Conservation (phyloP, 2,329 filamentous ascomycete species). For the Microsporum audouinii region DNA sequence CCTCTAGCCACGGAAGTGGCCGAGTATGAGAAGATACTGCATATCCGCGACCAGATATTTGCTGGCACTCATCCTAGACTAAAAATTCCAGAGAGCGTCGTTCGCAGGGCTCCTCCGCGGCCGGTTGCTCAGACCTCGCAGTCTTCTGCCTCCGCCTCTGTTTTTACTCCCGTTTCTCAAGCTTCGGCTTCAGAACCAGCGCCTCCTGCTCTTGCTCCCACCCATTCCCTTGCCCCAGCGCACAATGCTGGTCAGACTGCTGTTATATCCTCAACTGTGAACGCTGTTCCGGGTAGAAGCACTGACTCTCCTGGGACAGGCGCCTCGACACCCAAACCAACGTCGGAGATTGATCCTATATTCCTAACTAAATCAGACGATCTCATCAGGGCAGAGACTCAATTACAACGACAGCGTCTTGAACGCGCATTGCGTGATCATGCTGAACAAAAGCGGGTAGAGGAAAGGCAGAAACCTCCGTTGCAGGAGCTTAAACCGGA, state of each 20-base stretch:
- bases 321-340: slow-evolving; percentile 34
- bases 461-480: slow-evolving; percentile 39
- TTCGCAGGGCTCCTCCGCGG: slow-evolving; percentile 31
- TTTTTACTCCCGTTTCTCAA: neutral
- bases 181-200: neutral
- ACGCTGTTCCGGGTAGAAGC: neutral
- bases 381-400: slow-evolving; percentile 68
- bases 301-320: slow-evolving; percentile 16
- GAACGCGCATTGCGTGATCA: slow-evolving; percentile 70
- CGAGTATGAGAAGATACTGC: slow-evolving; percentile 70
- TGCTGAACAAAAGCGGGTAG: slow-evolving; percentile 51
- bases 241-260: slow-evolving; percentile 6
- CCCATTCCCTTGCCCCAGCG: neutral
- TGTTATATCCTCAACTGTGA: slow-evolving; percentile 15
- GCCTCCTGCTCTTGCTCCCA: neutral
- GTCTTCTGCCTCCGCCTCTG: slow-evolving; percentile 17
- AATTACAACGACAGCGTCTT: slow-evolving; percentile 67
- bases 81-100: slow-evolving; percentile 45
- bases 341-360: slow-evolving; percentile 66
- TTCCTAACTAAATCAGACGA: slow-evolving; percentile 78
- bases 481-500: slow-evolving; percentile 47
- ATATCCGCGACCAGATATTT: slow-evolving; percentile 68
- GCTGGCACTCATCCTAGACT: slow-evolving; percentile 56
- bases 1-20: slow-evolving; percentile 45
- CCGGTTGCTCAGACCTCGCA: slow-evolving; percentile 23